Percentiles rank a stretch among this genome's conserved stretches.
Conservation (phyloP, 805 yeast genomes). For the Teunomyces cretensis region DNA sequence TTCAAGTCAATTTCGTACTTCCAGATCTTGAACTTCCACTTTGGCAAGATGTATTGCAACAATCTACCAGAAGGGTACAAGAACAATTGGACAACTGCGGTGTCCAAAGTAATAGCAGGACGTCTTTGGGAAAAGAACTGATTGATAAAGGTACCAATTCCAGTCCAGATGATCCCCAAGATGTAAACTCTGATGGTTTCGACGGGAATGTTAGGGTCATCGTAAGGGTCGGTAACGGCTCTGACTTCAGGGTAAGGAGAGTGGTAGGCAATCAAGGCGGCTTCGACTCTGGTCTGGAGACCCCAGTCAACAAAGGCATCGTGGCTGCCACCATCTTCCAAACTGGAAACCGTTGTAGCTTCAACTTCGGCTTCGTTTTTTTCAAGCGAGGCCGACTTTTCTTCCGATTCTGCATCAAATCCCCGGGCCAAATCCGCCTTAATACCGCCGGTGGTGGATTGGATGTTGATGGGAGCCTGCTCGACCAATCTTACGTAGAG, state of each 20-base stretch:
- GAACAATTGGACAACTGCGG: constrained; percentile 47
- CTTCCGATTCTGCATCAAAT: not conserved
- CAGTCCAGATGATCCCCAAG: constrained; percentile 54
- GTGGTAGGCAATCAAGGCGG: constrained; percentile 36
- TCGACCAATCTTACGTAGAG: constrained; percentile 21
- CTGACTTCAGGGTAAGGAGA: constrained; percentile 44
- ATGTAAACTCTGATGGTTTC: constrained; percentile 52
- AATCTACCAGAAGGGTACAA: constrained; percentile 46
- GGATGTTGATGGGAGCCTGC: not conserved
- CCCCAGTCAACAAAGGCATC: constrained; percentile 27
- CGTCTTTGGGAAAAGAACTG: constrained; percentile 55
- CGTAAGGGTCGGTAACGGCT: constrained; percentile 39
- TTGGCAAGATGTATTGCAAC: constrained; percentile 35
- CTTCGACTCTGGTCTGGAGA: constrained; percentile 36
- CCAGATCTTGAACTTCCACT: constrained; percentile 18
- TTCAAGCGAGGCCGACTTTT: not conserved
- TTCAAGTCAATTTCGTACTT: constrained; percentile 31
- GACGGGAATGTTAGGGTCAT: constrained; percentile 30
- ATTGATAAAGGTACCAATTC: constrained; percentile 54
- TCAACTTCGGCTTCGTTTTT: not conserved
- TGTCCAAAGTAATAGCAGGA: constrained; percentile 45
- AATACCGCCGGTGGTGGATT: not conserved
- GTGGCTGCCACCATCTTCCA: not conserved
- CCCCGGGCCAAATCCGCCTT: not conserved
- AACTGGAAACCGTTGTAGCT: not conserved